Evolutionary conservation across 169 alveolate genomes (phyloP).

Genomic region (Condylostoma magnum): DNA sequence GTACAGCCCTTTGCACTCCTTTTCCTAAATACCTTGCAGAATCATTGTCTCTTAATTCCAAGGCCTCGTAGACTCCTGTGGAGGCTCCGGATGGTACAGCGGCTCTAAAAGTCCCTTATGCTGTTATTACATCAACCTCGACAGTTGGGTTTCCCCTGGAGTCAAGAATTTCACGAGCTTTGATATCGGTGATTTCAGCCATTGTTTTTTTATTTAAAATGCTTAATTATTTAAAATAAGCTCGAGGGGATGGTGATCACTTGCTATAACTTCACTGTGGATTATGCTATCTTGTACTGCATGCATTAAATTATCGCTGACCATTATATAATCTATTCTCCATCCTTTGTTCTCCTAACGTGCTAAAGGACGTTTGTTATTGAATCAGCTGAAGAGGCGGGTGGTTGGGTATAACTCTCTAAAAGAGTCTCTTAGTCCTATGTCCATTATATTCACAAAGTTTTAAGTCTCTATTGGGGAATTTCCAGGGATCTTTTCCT

Average conservation of each 20-base stretch:
- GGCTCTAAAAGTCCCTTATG: conserved; percentile 94
- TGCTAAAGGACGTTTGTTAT: conserved; percentile 35
- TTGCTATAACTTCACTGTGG: conserved; percentile 47
- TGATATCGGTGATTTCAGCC: conserved; percentile 26
- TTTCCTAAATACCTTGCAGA: conserved; percentile 93
- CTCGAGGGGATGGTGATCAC: conserved; percentile 68
- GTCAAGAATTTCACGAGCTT: conserved; percentile 77
- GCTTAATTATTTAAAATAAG: conserved; percentile 20
- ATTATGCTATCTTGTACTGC: conserved; percentile 52
- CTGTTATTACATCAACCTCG: conserved; percentile 94
- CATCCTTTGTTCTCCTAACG: conserved; percentile 76
- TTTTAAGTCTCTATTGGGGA: conserved; percentile 64
- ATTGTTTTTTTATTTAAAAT: conserved; percentile 3
- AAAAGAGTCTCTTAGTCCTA: conserved; percentile 70
- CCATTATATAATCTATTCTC: conserved; percentile 78
- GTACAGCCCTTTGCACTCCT: conserved; percentile 97
- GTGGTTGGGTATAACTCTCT: conserved; percentile 65
- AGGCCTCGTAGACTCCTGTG: conserved; percentile 99
- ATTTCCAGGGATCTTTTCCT: conserved; percentile 64
- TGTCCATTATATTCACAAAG: conserved; percentile 46
- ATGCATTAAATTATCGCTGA: conserved; percentile 28
- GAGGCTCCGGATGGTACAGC: conserved; percentile 99
- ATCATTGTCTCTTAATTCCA: conserved; percentile 98
- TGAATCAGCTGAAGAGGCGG: conserved; percentile 58
- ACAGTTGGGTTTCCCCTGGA: conserved; percentile 99